Evolutionary conservation across 2,329 filamentous ascomycete species (phyloP), one percentile per base, ranked within the genome.

Genomic region (Taxawa tesnikishii): DNA sequence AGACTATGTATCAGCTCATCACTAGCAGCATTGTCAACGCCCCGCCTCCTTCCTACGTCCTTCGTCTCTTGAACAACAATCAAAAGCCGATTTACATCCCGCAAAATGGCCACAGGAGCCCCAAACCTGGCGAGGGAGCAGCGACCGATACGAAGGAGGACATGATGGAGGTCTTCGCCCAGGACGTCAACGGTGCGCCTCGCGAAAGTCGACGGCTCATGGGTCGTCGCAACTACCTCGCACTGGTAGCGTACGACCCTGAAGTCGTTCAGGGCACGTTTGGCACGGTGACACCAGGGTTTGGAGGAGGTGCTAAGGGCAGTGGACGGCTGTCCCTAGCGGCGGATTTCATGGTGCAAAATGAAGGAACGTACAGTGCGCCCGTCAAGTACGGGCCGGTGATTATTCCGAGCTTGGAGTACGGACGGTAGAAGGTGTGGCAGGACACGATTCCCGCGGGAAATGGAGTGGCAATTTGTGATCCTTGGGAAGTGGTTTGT

Each of bases 161-260:
- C 59, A 98, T 98, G 90, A 93, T 98, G 82, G 90, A 98, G 63
- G 92, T 98, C 44, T 98, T 98, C 70, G 84, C 90, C 48, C 83
- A 79, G 6, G 90, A 98, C 47, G 84, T 90, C 11, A 83, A 79
- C 33, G 88, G 90, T n/a, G 66, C 74, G 21, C 67, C 76, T 1
- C 70, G 87, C 28, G 88, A 94, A 55, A 87, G 87, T 62, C 29
- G 35, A 21, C 82, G 88, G 50, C 70, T 98, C 31, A 98, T 98
- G 85, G 84, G 80, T 1, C 68, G 88, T 26, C 69, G 90, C 37
- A 96, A 94, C 52, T 98, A 96, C 50, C 77, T 88, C 9, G 84
- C 88, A 1, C 79, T 92, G 43, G 79, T 96, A n/a, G 83, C 83
- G 1, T 96, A 88, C 53, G 90, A 98, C 53, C 84, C 88, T 0